These are phyloP conservation scores for Metschnikowia anglica DNA, from an alignment of 805 yeast species.

Conservation along the genomic window DNA sequence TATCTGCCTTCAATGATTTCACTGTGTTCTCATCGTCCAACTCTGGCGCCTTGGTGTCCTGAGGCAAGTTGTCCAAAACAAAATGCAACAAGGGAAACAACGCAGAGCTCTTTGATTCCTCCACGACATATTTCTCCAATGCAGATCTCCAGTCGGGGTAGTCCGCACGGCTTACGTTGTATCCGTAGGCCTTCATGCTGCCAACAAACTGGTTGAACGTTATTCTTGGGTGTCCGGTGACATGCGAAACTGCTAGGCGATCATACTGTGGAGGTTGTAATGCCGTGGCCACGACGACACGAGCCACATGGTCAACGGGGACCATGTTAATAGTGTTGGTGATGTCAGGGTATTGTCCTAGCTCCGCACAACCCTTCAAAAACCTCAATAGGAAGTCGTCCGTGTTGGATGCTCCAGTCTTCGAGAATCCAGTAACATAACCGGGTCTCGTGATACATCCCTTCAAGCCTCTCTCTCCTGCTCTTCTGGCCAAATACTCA, in stretches of 20 bases:
- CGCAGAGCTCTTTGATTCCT: constrained; percentile 75
- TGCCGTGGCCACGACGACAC: constrained; percentile 81
- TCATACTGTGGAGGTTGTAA: constrained; percentile 63
- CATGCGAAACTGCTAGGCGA: constrained; percentile 77
- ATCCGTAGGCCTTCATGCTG: constrained; percentile 69
- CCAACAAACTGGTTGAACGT: constrained; percentile 73
- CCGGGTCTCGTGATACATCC: constrained; percentile 96
- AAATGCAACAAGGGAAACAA: constrained; percentile 91
- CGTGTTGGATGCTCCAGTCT: constrained; percentile 87
- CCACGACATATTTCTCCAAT: constrained; percentile 75
- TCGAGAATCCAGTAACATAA: constrained; percentile 83
- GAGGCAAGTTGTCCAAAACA: constrained; percentile 89
- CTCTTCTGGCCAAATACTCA: constrained; percentile 81
- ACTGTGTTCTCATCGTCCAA: constrained; percentile 83
- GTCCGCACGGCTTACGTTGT: constrained; percentile 56
- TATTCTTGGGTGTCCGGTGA: constrained; percentile 96
- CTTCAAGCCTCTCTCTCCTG: constrained; percentile 82
- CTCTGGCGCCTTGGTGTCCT: constrained; percentile 92
- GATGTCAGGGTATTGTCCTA: constrained; percentile 84
- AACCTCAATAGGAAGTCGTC: constrained; percentile 94
- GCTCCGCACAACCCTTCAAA: constrained; percentile 90
- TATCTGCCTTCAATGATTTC: constrained; percentile 62
- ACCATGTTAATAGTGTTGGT: constrained; percentile 90
- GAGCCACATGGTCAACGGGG: constrained; percentile 97
- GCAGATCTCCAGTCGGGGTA: constrained; percentile 78